Evolutionary conservation across 345 rosid genomes (phyloP).

Genomic region (Citrus cavaleriei): DNA sequence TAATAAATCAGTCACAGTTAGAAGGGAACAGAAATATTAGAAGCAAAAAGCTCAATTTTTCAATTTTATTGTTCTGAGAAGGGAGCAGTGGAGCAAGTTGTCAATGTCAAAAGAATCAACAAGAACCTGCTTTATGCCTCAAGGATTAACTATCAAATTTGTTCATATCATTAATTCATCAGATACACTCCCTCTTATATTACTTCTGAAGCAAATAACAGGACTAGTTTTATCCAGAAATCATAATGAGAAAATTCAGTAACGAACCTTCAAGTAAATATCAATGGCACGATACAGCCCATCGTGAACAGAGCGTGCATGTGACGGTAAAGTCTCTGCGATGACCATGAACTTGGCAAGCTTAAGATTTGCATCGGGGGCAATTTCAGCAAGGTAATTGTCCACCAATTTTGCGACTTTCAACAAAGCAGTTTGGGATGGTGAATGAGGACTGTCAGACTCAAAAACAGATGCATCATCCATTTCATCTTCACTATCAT

Average conservation of each 20-base stretch:
- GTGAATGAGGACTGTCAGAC: slow-evolving; percentile 72
- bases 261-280: slow-evolving; percentile 75
- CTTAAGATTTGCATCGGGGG: slow-evolving; percentile 92
- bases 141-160: neutral
- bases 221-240: neutral
- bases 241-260: neutral
- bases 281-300: slow-evolving; percentile 89
- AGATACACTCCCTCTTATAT: neutral
- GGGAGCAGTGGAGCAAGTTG: neutral
- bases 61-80: neutral
- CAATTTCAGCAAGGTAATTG: slow-evolving; percentile 90
- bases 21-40: neutral
- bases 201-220: slow-evolving; percentile 6
- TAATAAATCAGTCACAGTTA: neutral
- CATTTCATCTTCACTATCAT: slow-evolving; percentile 80
- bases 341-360: slow-evolving; percentile 81
- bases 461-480: slow-evolving; percentile 82
- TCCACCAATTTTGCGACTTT: slow-evolving; percentile 89
- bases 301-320: slow-evolving; percentile 88
- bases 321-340: slow-evolving; percentile 79
- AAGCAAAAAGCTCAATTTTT: neutral
- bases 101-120: neutral
- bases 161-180: neutral
- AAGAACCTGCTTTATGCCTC: neutral
- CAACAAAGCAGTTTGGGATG: slow-evolving; percentile 74